These are phyloP conservation scores for Candida insectalens DNA, from an alignment of 805 yeast genomes.

Conservation along the genomic window DNA sequence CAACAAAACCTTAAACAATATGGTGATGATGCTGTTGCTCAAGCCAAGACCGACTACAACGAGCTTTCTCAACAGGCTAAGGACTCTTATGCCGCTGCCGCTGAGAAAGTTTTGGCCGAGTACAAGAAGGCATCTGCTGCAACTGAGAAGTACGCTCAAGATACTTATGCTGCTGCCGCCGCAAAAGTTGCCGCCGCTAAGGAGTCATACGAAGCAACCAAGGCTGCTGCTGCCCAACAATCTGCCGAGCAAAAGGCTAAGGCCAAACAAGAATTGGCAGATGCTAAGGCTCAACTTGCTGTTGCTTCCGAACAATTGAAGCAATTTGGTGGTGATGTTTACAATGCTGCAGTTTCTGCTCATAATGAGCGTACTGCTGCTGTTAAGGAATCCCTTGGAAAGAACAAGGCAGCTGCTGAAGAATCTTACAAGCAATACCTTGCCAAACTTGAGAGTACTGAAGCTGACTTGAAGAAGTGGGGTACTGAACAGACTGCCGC, in stretches of 20 bases:
- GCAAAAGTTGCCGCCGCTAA: constrained; percentile 1
- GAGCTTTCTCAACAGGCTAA: constrained; percentile 1
- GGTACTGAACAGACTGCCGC: not conserved
- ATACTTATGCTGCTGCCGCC: constrained; percentile 1
- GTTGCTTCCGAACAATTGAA: not conserved
- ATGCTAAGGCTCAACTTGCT: not conserved
- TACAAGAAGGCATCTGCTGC: not conserved
- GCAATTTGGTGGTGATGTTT: not conserved
- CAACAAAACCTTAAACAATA: constrained; percentile 11
- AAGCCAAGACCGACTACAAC: constrained; percentile 9
- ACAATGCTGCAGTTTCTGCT: not conserved
- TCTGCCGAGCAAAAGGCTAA: not conserved
- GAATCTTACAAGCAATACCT: not conserved
- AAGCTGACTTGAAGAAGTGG: constrained; percentile 4
- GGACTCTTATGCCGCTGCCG: not conserved
- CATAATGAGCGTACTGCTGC: not conserved
- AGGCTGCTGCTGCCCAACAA: not conserved
- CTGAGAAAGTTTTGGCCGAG: not conserved
- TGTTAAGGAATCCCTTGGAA: not conserved
- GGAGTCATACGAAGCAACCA: not conserved
- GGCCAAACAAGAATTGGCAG: constrained; percentile 2
- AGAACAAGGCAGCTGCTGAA: not conserved
- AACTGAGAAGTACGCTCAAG: not conserved
- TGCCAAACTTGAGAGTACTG: constrained; percentile 8
- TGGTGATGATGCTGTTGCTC: constrained; percentile 14